Percentiles rank a stretch among this genome's conserved stretches.
These are phyloP conservation scores for Amylostereum areolatum DNA, from an alignment of 1,284 basidiomycete genomes.

Conservation along the genomic window DNA sequence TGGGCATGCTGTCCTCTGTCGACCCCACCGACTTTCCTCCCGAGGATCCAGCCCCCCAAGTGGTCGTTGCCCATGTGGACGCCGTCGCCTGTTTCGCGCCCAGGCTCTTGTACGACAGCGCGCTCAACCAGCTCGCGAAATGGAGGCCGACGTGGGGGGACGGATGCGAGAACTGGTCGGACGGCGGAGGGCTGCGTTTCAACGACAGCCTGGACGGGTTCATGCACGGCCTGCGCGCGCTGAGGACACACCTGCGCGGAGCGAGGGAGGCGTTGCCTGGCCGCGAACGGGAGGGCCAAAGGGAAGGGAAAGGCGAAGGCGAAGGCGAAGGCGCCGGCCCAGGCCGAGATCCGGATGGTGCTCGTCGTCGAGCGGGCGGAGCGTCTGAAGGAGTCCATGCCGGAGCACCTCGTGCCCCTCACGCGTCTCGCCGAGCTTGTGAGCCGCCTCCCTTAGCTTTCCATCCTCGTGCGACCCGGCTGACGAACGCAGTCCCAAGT, in stretches of 20 bases:
- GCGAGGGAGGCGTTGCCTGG: slow-evolving; percentile 9
- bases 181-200: slow-evolving; percentile 29
- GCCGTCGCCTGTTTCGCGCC: slow-evolving; percentile 62
- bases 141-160: slow-evolving; percentile 54
- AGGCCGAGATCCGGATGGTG: slow-evolving; percentile 39
- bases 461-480: slow-evolving; percentile 9
- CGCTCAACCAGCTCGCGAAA: slow-evolving; percentile 52
- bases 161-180: slow-evolving; percentile 52
- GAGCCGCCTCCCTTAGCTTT: slow-evolving; percentile 21
- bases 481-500: slow-evolving; percentile 29
- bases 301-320: slow-evolving; percentile 28
- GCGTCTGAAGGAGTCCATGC: slow-evolving; percentile 53
- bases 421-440: slow-evolving; percentile 74
- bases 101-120: slow-evolving; percentile 62
- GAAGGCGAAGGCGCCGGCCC: slow-evolving; percentile 12
- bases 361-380: slow-evolving; percentile 69
- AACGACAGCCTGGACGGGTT: slow-evolving; percentile 68
- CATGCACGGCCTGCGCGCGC: slow-evolving; percentile 46
- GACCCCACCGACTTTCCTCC: slow-evolving; percentile 3
- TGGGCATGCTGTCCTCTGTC: slow-evolving; percentile 22
- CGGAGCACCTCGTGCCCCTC: slow-evolving; percentile 64
- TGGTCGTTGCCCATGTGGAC: slow-evolving; percentile 46
- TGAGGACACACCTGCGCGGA: slow-evolving; percentile 23
- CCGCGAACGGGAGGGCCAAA: slow-evolving; percentile 17
- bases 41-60: slow-evolving; percentile 14